These are phyloP conservation scores for Claviceps sp. DNA, from an alignment of 2,329 filamentous ascomycete genomes.

Conservation along the genomic window DNA sequence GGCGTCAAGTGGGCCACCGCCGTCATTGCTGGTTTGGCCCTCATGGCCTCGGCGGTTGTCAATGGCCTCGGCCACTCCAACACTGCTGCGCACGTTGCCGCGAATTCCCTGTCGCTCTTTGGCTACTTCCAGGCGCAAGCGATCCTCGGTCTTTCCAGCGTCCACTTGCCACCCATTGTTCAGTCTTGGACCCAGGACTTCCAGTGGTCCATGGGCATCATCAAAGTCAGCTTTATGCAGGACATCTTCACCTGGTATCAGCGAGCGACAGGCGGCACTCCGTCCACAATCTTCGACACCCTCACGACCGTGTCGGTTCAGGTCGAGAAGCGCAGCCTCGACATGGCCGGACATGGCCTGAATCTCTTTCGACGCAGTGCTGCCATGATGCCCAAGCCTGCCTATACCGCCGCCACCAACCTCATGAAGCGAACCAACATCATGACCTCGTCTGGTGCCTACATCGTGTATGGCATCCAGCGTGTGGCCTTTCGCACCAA, in stretches of 20 bases:
- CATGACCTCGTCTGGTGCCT: conserved; percentile 39
- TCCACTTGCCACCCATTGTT: conserved; percentile 75
- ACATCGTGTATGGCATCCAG: conserved; percentile 66
- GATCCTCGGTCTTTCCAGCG: conserved; percentile 72
- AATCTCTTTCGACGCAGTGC: conserved; percentile 41
- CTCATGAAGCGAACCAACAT: conserved; percentile 43
- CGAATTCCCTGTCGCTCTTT: conserved; percentile 87
- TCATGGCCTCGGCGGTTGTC: conserved; percentile 75
- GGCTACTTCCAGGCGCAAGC: conserved; percentile 91
- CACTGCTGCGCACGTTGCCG: conserved; percentile 85
- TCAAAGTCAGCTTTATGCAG: conserved; percentile 77
- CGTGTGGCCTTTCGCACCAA: conserved; percentile 63
- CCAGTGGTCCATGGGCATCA: conserved; percentile 96
- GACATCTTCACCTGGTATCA: conserved; percentile 90
- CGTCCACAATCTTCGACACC: conserved; percentile 64
- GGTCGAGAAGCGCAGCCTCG: conserved; percentile 51
- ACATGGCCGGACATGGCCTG: conserved; percentile 24
- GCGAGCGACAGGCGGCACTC: conserved; percentile 76
- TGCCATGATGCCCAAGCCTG: conserved; percentile 34
- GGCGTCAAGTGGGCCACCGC: conserved; percentile 85
- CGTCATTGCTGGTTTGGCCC: conserved; percentile 70
- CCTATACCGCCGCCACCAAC: conserved; percentile 19
- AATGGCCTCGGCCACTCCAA: conserved; percentile 88
- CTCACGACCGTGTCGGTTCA: conserved; percentile 68
- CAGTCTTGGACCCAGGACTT: conserved; percentile 94